Conservation (phyloP, 129 eudicot genomes). For the Ambrosia trifida region DNA sequence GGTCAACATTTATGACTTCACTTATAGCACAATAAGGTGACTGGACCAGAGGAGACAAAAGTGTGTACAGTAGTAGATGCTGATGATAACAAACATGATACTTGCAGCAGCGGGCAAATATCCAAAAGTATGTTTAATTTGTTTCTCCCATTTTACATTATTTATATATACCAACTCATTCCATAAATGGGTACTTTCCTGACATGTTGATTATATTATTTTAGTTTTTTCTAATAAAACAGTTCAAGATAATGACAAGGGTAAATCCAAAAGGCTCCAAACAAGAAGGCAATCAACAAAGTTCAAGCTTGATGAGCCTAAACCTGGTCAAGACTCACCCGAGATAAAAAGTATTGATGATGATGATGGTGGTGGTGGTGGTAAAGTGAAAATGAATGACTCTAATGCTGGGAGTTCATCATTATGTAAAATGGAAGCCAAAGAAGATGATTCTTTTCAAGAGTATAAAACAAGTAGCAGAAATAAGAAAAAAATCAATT, state of each 20-base stretch:
- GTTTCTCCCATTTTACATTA: not conserved
- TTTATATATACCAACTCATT: slow-evolving; percentile 1
- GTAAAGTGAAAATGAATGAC: slow-evolving; percentile 29
- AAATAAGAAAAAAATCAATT: too few relatives aligned
- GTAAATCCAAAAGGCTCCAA: slow-evolving; percentile 46
- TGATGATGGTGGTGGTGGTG: too few relatives aligned
- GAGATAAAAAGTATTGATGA: slow-evolving; percentile 3
- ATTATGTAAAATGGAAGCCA: slow-evolving; percentile 17
- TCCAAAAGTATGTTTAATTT: slow-evolving; percentile 31
- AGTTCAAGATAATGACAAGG: slow-evolving; percentile 34
- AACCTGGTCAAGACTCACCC: not conserved
- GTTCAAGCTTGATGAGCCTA: slow-evolving; percentile 29
- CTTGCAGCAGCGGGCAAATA: slow-evolving; percentile 28
- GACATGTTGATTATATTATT: slow-evolving; percentile 27
- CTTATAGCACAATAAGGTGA: slow-evolving; percentile 29
- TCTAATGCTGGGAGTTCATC: slow-evolving; percentile 16
- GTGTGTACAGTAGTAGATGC: slow-evolving; percentile 27
- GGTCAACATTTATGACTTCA: slow-evolving; percentile 5
- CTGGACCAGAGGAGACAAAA: slow-evolving; percentile 26
- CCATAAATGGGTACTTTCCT: not conserved
- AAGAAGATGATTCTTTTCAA: slow-evolving; percentile 19
- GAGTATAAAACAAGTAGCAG: not conserved
- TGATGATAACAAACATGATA: slow-evolving; percentile 27
- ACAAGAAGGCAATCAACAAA: slow-evolving; percentile 41
- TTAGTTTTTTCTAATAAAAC: slow-evolving; percentile 30